Evolutionary conservation across 106 monocot genomes (phyloP).

Genomic region (Dioscorea alata): DNA sequence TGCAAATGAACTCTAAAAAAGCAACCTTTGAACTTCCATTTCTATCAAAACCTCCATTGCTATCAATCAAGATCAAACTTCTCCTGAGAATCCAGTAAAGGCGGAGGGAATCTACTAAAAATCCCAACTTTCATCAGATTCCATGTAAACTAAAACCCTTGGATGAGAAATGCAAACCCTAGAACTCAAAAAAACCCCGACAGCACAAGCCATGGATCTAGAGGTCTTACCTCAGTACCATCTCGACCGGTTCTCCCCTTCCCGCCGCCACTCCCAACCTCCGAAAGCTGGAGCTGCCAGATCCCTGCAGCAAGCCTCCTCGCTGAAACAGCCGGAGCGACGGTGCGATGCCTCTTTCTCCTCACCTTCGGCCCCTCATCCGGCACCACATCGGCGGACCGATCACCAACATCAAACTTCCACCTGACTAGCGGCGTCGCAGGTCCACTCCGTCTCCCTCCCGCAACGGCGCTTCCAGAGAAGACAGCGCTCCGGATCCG

Average conservation of each 20-base stretch:
- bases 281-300: slow-evolving; percentile 51
- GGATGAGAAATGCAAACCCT: not conserved
- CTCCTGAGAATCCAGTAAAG: not conserved
- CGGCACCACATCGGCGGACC: not conserved
- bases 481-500: not conserved
- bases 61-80: not conserved
- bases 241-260: not conserved
- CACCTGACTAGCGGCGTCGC: slow-evolving; percentile 70
- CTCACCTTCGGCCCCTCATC: not conserved
- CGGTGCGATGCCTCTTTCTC: not conserved
- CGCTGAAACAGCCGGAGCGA: slow-evolving; percentile 29
- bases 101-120: not conserved
- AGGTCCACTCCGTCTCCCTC: slow-evolving; percentile 43
- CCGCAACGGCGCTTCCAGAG: not conserved
- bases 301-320: slow-evolving; percentile 79
- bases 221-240: slow-evolving; percentile 11
- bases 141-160: not conserved
- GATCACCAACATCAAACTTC: slow-evolving; percentile 48
- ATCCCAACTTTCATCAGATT: slow-evolving; percentile 1
- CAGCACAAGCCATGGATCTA: not conserved
- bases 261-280: slow-evolving; percentile 1
- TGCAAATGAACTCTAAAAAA: not conserved
- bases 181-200: not conserved
- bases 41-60: not conserved
- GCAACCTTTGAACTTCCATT: not conserved